Evolutionary conservation across 768 basidiomycete genomes (phyloP).

Genomic region (Auriscalpium microsporum): DNA sequence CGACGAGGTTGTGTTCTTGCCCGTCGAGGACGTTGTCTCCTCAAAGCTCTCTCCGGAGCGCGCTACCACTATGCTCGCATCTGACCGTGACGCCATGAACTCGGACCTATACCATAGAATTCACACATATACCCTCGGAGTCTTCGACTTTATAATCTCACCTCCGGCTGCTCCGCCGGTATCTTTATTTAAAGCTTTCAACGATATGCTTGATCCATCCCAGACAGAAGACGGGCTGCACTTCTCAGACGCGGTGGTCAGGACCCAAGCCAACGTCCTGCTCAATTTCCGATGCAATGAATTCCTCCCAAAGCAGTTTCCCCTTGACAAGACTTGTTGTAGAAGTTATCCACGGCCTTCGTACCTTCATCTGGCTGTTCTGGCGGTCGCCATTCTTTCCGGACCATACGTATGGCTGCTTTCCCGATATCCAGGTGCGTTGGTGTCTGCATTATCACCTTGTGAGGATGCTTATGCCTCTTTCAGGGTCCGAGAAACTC

Average conservation of each 20-base stretch:
- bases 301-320: conserved; percentile 48
- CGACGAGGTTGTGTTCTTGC: conserved; percentile 69
- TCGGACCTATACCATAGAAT: conserved; percentile 71
- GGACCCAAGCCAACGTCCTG: conserved; percentile 67
- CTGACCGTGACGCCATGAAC: conserved; percentile 90
- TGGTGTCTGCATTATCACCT: not conserved
- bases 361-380: conserved; percentile 43
- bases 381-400: conserved; percentile 38
- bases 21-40: conserved; percentile 63
- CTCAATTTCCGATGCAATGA: conserved; percentile 80
- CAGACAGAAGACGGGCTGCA: conserved; percentile 84
- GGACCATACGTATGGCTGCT: conserved; percentile 42
- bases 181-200: conserved; percentile 71
- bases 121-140: conserved; percentile 23
- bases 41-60: conserved; percentile 59
- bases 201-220: conserved; percentile 62
- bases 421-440: conserved; percentile 19
- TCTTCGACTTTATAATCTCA: not conserved
- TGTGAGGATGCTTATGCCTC: not conserved
- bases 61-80: conserved; percentile 57
- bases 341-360: conserved; percentile 64
- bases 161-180: conserved; percentile 20
- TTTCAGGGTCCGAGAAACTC: no score
- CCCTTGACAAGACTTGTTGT: conserved; percentile 75
- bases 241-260: conserved; percentile 54